Conservation (phyloP, 1,284 basidiomycete genomes). For the Puccinia brachypodii region DNA sequence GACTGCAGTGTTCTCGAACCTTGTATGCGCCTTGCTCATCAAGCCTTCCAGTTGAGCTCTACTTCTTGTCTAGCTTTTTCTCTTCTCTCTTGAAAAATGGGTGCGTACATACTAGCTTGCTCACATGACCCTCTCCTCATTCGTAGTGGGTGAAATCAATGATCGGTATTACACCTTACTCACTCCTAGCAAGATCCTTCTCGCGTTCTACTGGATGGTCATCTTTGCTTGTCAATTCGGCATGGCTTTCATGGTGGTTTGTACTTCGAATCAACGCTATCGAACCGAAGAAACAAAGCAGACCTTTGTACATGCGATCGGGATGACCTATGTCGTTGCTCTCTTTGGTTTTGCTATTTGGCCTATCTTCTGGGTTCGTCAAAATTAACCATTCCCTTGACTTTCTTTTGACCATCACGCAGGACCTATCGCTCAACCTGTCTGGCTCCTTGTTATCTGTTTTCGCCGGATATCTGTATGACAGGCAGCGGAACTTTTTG, state of each 20-base stretch:
- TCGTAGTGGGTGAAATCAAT: slow-evolving; percentile 45
- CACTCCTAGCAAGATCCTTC: slow-evolving; percentile 38
- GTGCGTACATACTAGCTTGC: neutral
- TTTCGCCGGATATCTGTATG: neutral
- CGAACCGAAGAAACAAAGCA: slow-evolving; percentile 48
- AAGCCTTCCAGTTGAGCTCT: slow-evolving; percentile 36
- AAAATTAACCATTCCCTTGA: neutral
- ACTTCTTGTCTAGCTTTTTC: neutral
- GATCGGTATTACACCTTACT: slow-evolving; percentile 45
- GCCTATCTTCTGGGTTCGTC: slow-evolving; percentile 48
- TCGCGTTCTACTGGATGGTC: slow-evolving; percentile 39
- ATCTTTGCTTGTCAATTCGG: slow-evolving; percentile 43
- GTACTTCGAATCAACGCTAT: slow-evolving; percentile 45
- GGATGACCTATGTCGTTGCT: slow-evolving; percentile 40
- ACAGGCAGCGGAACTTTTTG: slow-evolving; percentile 38
- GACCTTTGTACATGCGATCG: slow-evolving; percentile 44
- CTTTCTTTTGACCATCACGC: neutral
- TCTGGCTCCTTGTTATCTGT: neutral
- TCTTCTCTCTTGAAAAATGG: neutral
- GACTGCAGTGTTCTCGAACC: slow-evolving; percentile 38
- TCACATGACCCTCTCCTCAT: neutral
- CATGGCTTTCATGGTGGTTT: slow-evolving; percentile 41
- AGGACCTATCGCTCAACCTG: neutral
- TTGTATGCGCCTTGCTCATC: slow-evolving; percentile 41
- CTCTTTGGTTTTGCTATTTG: slow-evolving; percentile 42